Evolutionary conservation across 176 grass and related monocot genomes (phyloP).

Genomic region (Ampelocalamus luodianensis): DNA sequence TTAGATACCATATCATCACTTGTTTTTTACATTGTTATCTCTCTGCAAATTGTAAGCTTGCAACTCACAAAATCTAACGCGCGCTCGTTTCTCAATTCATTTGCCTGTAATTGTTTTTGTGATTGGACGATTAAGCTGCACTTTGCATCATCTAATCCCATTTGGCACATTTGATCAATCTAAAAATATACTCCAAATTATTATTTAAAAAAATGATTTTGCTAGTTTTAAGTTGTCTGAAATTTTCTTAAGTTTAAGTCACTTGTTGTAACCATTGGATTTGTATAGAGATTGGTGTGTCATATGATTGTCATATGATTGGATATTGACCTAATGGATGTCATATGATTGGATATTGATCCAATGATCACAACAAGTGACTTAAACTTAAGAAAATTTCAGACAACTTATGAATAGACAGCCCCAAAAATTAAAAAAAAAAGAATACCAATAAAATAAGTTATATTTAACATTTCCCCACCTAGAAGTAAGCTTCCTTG

Average conservation of each 20-base stretch:
- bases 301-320: no score
- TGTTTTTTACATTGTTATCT: neutral
- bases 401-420: no score
- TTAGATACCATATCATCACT: neutral
- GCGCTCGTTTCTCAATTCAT: neutral
- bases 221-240: no score
- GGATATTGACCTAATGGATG: no score
- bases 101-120: neutral
- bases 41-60: neutral
- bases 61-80: neutral
- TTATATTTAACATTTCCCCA: neutral
- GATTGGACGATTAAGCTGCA: neutral
- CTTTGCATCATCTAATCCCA: neutral
- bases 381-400: no score
- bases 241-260: no score
- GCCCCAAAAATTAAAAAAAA: no score
- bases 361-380: no score
- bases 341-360: no score
- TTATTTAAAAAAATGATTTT: neutral
- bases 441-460: neutral
- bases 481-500: constrained; percentile 7
- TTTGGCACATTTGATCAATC: neutral
- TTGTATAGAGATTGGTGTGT: no score
- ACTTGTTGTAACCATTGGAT: no score
- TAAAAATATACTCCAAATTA: neutral